Conservation (phyloP, 257 asterid genomes). For the Galeopsis tetrahit region DNA sequence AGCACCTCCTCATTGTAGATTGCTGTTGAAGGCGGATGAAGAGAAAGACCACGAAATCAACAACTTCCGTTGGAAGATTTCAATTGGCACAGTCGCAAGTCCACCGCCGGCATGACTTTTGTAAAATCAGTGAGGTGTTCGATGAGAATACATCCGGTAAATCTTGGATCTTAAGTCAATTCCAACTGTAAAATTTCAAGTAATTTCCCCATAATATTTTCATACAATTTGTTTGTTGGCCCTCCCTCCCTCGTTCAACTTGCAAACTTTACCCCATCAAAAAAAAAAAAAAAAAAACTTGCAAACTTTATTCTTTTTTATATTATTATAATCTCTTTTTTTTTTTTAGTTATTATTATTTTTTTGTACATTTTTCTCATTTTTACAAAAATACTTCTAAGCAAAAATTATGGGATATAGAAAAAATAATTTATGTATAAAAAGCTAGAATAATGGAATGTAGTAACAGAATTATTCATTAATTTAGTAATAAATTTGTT, state of each 20-base stretch:
- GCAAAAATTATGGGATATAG: too few species aligned
- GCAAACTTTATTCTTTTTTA: background rate
- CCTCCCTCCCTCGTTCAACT: background rate
- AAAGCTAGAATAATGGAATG: too few species aligned
- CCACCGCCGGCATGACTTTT: conserved; percentile 37
- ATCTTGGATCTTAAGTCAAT: conserved; percentile 27
- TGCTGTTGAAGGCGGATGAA: background rate
- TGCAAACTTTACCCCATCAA: background rate
- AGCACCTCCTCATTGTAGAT: conserved; percentile 52
- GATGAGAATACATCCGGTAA: background rate
- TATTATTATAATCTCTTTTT: too few species aligned
- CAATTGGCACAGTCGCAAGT: conserved; percentile 29
- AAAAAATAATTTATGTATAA: too few species aligned
- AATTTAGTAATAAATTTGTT: too few species aligned
- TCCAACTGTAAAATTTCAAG: background rate
- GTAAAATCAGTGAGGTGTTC: background rate
- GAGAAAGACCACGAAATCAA: conserved; percentile 10
- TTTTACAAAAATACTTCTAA: too few species aligned
- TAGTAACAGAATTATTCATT: too few species aligned
- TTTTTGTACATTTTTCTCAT: too few species aligned
- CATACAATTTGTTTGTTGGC: conserved; percentile 6
- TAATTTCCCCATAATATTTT: background rate
- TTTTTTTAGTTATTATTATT: too few species aligned
- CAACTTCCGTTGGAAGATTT: conserved; percentile 21
- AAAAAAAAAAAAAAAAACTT: too few species aligned